phyloP scores from a whole-genome alignment of 148 eudicot genomes.

The Beta vulgaris region DNA sequence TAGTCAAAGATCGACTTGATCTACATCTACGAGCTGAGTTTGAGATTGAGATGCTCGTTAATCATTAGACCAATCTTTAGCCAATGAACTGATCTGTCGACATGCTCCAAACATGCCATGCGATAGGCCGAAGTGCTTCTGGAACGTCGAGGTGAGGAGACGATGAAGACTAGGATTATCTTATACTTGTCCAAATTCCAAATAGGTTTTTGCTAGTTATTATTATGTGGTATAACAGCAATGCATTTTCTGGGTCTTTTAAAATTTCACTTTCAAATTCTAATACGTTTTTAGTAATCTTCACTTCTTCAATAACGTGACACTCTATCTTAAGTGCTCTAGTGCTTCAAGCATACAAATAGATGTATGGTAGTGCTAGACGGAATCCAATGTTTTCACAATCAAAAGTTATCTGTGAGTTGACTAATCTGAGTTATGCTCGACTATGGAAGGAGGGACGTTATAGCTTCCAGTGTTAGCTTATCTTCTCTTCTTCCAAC shows the following conservation, averaged over 20 bases:
- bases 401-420: not conserved
- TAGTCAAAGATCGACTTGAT: too few species aligned
- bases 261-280: not conserved
- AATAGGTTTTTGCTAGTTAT: not conserved
- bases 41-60: not conserved
- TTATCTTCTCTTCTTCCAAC: not conserved
- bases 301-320: not conserved
- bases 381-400: not conserved
- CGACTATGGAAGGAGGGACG: too few species aligned
- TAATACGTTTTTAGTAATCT: not conserved
- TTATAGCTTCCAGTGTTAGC: not conserved
- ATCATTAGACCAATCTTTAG: not conserved
- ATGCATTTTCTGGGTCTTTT: too few species aligned
- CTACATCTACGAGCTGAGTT: too few species aligned
- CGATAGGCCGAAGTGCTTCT: not conserved
- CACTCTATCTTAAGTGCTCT: not conserved
- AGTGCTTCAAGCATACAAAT: not conserved
- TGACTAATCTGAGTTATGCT: not conserved
- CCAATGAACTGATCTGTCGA: too few species aligned
- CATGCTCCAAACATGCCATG: too few species aligned
- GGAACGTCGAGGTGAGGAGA: not conserved
- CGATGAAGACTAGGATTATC: not conserved
- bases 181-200: not conserved
- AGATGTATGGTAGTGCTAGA: not conserved
- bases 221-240: not conserved